Evolutionary conservation across 169 alveolate genomes (phyloP), one percentile per base, ranked within the genome.

Genomic region (Plasmodium gonderi): DNA sequence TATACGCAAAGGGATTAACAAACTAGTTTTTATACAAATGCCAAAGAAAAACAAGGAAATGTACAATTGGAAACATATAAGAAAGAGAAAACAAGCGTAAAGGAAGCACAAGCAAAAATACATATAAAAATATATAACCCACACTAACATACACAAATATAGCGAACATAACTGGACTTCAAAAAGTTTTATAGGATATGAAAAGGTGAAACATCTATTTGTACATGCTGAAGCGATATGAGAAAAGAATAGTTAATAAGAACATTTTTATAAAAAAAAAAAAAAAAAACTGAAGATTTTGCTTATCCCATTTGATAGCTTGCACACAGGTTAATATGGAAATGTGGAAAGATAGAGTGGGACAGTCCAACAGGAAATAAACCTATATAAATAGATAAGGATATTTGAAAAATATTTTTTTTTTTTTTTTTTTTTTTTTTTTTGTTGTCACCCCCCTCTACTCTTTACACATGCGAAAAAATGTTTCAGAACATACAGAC

Each of bases 401-500:
- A 3, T 14, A 17, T 3, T 0, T 0, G 20, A 17, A n/a, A 17
- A 11, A 31, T 23, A 31, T 76, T 44, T 12, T 29, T 44, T n/a
- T 29, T 38, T n/a, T n/a, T 76, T 40, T 60, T 60, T 60, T 42
- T 6, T 42, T 76, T 40, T 17, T 14, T 14, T 11, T 9, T 1
- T 17, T 14, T 14, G 4, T 9, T 1, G 14, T 0, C 49, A 12
- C 51, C 8, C 31, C 12, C 29, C 64, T 14, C 40, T 76, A 5
- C 65, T 40, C 6, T 31, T 64, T 20, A 33, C 17, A 23, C 40
- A 8, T 51, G 2, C 49, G 20, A 44, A 82, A 83, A 83, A 72
- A 83, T 83, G 92, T 83, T 69, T 74, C 92, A 83, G 44, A 83
- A 83, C 44, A 72, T 83, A 76, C 94, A 90, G 47, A 95, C 97